phyloP scores from a whole-genome alignment of 2,329 filamentous ascomycete species.

The Colletotrichum viniferum region DNA sequence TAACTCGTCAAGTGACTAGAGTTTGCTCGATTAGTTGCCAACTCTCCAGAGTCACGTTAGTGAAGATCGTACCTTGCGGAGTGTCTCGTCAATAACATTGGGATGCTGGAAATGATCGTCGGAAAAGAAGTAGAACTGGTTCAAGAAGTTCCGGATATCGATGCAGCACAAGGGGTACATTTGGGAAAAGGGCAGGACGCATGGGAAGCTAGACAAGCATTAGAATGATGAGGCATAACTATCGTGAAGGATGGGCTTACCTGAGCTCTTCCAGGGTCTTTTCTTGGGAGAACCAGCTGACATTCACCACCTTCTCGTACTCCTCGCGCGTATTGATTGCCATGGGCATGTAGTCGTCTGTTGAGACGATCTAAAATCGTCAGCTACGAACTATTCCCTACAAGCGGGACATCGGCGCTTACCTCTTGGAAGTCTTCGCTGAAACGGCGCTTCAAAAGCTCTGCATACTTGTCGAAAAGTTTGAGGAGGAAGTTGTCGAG shows the following conservation, averaged over 20 bases:
- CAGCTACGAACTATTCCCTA: constrained; percentile 12
- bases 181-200: constrained; percentile 95
- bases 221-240: neutral
- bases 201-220: constrained; percentile 74
- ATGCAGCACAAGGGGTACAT: constrained; percentile 99
- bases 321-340: constrained; percentile 88
- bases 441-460: constrained; percentile 87
- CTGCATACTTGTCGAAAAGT: constrained; percentile 92
- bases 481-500: constrained; percentile 87
- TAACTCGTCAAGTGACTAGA: constrained; percentile 88
- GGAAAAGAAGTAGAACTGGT: constrained; percentile 97
- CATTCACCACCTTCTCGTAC: constrained; percentile 93
- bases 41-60: neutral
- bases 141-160: constrained; percentile 95
- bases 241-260: constrained; percentile 43
- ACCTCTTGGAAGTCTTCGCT: constrained; percentile 96
- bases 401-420: constrained; percentile 13
- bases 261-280: constrained; percentile 76
- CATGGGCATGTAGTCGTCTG: constrained; percentile 99
- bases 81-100: constrained; percentile 86
- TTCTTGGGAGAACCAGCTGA: constrained; percentile 94
- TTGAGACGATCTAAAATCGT: constrained; percentile 68
- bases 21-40: neutral
- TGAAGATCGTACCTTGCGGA: constrained; percentile 66
- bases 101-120: constrained; percentile 95